Evolutionary conservation across 805 yeast species (phyloP).

Genomic region (Wickerhamiella nectarea): DNA sequence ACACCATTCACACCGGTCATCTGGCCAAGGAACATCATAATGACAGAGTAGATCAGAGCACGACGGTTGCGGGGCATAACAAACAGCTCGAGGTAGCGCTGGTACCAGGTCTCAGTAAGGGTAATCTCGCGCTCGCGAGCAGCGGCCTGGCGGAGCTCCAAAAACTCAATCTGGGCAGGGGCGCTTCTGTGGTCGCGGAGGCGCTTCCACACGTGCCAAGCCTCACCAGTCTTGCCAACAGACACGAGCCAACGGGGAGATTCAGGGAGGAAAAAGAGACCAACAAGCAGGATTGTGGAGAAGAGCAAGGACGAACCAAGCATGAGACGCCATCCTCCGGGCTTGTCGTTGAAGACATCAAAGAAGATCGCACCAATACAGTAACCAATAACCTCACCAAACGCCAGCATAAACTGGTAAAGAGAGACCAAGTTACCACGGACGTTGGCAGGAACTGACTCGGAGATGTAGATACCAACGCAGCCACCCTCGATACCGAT

Average conservation of each 20-base stretch:
- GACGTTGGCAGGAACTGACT: conserved; percentile 40
- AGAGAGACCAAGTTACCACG: conserved; percentile 49
- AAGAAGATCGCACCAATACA: conserved; percentile 50
- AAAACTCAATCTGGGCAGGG: conserved; percentile 37
- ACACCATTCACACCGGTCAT: conserved; percentile 57
- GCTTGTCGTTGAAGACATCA: conserved; percentile 25
- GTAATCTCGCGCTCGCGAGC: conserved; percentile 29
- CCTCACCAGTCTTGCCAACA: conserved; percentile 38
- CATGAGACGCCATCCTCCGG: conserved; percentile 53
- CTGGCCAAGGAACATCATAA: conserved; percentile 35
- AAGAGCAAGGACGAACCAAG: conserved; percentile 49
- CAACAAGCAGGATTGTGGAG: conserved; percentile 37
- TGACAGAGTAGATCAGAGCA: conserved; percentile 42
- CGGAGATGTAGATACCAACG: conserved; percentile 48
- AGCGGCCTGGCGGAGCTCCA: conserved; percentile 43
- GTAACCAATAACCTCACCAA: conserved; percentile 53
- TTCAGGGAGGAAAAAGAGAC: conserved; percentile 44
- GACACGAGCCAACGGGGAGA: conserved; percentile 47
- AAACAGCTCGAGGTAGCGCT: conserved; percentile 38
- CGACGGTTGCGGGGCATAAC: conserved; percentile 45
- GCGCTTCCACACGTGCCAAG: conserved; percentile 35
- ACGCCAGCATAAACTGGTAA: conserved; percentile 50
- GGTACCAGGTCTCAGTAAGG: conserved; percentile 27
- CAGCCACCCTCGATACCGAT: conserved; percentile 55
- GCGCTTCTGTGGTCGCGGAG: conserved; percentile 35